Percentiles rank a stretch among this genome's conserved stretches.
Conservation (phyloP, 108 stramenopile species). For the Stephanodiscus triporus region DNA sequence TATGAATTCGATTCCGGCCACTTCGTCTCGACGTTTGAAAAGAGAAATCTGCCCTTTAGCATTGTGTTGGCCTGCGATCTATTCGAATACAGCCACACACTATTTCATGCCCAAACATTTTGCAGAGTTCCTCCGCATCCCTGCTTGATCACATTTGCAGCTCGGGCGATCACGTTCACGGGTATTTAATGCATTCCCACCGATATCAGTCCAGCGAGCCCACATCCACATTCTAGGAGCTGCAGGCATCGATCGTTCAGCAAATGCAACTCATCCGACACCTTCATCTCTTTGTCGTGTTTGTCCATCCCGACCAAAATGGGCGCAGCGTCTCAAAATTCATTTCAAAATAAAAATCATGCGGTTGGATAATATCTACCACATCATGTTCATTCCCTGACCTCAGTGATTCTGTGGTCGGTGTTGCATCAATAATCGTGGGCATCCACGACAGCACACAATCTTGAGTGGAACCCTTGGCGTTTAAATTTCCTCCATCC, state of each 20-base stretch:
- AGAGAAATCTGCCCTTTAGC: not conserved
- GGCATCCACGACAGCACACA: no score
- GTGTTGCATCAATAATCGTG: not conserved
- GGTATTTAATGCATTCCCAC: not conserved
- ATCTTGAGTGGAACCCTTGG: no score
- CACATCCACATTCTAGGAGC: not conserved
- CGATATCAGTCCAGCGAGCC: not conserved
- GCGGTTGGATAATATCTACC: slow-evolving; percentile 1
- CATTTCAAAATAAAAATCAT: not conserved
- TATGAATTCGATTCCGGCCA: not conserved
- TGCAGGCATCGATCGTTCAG: not conserved
- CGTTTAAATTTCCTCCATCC: not conserved
- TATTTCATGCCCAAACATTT: not conserved
- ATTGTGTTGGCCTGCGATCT: not conserved
- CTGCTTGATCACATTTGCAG: no score
- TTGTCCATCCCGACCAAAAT: not conserved
- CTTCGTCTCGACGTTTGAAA: not conserved
- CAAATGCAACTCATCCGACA: not conserved
- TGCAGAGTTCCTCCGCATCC: no score
- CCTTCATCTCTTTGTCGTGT: not conserved
- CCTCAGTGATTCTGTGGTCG: not conserved
- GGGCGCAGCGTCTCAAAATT: not conserved
- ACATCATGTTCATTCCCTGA: slow-evolving; percentile 2
- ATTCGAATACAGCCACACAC: not conserved
- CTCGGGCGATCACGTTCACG: not conserved